phyloP scores from a whole-genome alignment of 2,329 filamentous ascomycete species.

The Exophiala phaeomuriformis region DNA sequence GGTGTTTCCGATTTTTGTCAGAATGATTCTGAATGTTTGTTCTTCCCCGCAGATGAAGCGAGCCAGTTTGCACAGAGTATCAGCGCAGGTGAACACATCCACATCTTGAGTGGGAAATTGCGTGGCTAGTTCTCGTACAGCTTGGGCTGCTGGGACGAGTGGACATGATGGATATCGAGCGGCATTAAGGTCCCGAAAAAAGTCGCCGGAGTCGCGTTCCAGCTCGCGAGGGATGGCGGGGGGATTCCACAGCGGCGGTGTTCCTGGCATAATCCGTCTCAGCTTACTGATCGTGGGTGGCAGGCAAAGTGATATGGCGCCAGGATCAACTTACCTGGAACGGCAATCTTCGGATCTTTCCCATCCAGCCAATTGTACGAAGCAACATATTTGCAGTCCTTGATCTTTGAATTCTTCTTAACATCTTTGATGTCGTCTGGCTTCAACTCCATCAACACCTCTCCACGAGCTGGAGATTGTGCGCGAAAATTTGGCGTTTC shows the following conservation, averaged over 20 bases:
- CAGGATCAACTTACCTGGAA: conserved; percentile 37
- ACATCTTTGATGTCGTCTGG: conserved; percentile 2
- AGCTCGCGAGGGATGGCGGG: conserved; percentile 32
- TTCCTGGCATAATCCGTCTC: conserved; percentile 33
- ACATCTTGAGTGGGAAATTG: conserved; percentile 34
- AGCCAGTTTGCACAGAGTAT: conserved; percentile 32
- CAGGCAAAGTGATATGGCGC: background rate
- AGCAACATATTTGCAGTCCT: conserved; percentile 38
- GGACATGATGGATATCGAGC: conserved; percentile 35
- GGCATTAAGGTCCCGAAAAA: conserved; percentile 41
- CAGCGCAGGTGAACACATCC: conserved; percentile 55
- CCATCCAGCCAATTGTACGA: conserved; percentile 48
- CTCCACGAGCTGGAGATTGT: background rate
- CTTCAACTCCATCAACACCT: conserved; percentile 1
- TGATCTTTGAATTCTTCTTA: conserved; percentile 31
- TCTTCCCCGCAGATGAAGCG: conserved; percentile 46
- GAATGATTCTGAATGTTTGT: conserved; percentile 51
- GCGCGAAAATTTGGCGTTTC: background rate
- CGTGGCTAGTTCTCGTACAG: conserved; percentile 33
- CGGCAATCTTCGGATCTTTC: conserved; percentile 36
- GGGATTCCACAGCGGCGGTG: conserved; percentile 48
- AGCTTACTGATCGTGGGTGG: background rate
- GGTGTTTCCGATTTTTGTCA: conserved; percentile 27
- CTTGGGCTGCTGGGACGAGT: conserved; percentile 19
- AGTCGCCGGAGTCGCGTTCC: conserved; percentile 39